These are phyloP conservation scores for Penicillium goetzii DNA, from an alignment of 495 filamentous ascomycete species.

Conservation along the genomic window DNA sequence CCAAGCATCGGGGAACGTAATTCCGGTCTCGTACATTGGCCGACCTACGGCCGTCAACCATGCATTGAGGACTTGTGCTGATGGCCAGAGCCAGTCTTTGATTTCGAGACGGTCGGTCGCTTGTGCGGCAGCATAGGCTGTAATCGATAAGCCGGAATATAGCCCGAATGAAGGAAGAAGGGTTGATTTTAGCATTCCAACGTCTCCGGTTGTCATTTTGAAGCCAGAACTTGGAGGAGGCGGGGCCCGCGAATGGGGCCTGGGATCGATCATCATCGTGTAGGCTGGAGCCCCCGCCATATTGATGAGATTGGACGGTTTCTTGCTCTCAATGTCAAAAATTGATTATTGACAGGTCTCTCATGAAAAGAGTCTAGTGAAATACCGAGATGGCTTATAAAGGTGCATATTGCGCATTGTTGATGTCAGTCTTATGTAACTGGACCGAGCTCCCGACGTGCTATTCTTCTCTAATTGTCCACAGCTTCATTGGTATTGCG, in stretches of 20 bases:
- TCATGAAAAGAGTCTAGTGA: background rate
- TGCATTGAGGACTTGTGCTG: slow-evolving; percentile 56
- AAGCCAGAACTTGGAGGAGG: slow-evolving; percentile 4
- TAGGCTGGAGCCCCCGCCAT: slow-evolving; percentile 11
- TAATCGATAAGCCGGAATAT: slow-evolving; percentile 48
- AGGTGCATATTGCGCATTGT: background rate
- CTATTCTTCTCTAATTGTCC: too few species aligned
- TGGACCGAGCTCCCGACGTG: background rate
- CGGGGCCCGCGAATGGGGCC: background rate
- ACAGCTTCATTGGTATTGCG: too few species aligned
- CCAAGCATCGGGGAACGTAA: slow-evolving; percentile 48
- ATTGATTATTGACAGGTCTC: background rate
- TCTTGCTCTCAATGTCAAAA: background rate
- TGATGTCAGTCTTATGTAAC: slow-evolving; percentile 8
- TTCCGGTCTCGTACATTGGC: slow-evolving; percentile 41
- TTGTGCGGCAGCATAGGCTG: slow-evolving; percentile 50
- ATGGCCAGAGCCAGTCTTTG: slow-evolving; percentile 63
- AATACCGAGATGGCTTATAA: background rate
- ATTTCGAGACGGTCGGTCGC: slow-evolving; percentile 54
- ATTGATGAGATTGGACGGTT: background rate
- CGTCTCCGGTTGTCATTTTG: slow-evolving; percentile 16
- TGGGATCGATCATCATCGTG: slow-evolving; percentile 5
- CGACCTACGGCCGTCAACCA: slow-evolving; percentile 62
- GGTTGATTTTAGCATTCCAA: slow-evolving; percentile 56
- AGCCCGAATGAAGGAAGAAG: slow-evolving; percentile 54